Evolutionary conservation across 768 basidiomycete genomes (phyloP).

Genomic region (Trametes maxima): DNA sequence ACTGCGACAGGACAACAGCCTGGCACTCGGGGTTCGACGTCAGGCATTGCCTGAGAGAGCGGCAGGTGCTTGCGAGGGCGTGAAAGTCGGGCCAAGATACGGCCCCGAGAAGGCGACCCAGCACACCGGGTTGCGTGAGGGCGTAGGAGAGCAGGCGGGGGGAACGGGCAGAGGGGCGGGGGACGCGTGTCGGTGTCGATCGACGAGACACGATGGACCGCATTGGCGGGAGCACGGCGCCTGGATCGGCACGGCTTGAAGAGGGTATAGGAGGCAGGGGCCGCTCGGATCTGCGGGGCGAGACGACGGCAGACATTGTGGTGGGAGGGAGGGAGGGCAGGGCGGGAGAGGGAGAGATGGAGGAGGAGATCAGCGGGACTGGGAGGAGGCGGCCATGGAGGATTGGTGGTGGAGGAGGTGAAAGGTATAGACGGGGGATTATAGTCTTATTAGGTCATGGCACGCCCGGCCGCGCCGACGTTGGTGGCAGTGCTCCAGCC

Average conservation of each 20-base stretch:
- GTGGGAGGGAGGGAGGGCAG: neutral
- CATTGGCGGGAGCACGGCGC: neutral
- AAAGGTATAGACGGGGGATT: conserved; percentile 9
- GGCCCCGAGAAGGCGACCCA: conserved; percentile 35
- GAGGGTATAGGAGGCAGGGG: conserved; percentile 26
- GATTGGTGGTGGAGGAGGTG: neutral
- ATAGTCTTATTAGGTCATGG: conserved; percentile 10
- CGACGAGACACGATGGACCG: neutral
- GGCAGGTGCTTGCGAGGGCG: conserved; percentile 40
- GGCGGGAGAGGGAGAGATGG: conserved; percentile 2
- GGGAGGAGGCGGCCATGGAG: neutral
- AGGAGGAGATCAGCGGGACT: neutral
- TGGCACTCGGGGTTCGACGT: conserved; percentile 32
- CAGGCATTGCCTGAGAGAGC: conserved; percentile 38
- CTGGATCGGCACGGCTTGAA: neutral
- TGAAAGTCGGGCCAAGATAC: conserved; percentile 45
- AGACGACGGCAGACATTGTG: conserved; percentile 21
- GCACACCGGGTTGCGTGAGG: conserved; percentile 24
- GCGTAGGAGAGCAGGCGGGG: conserved; percentile 1
- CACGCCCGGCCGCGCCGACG: neutral
- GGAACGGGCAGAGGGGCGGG: conserved; percentile 12
- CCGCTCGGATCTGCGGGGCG: conserved; percentile 15
- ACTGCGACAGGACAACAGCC: conserved; percentile 47
- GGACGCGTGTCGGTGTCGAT: neutral
- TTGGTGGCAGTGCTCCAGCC: conserved; percentile 20